A percentile compares a stretch with the other conserved stretches of the same genome.
These are phyloP conservation scores for Galium porrigens DNA, from an alignment of 305 asterid species.

Conservation along the genomic window DNA sequence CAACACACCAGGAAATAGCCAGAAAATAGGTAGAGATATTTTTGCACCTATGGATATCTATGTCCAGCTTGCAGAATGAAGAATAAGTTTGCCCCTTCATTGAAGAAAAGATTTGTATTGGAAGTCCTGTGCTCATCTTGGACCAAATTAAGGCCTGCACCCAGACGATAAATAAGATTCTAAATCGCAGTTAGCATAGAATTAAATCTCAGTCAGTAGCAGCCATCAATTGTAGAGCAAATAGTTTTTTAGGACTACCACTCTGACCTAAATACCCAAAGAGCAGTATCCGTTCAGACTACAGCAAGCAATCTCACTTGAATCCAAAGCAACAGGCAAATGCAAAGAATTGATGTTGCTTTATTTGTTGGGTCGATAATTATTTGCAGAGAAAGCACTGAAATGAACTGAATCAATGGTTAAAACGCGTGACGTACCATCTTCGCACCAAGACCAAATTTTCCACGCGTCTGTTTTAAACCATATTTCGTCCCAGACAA, in stretches of 20 bases:
- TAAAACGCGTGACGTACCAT: conserved; percentile 41
- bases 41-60: conserved; percentile 53
- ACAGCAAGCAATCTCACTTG: background rate
- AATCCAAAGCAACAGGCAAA: background rate
- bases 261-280: background rate
- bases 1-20: background rate
- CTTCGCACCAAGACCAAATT: conserved; percentile 89
- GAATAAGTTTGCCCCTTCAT: conserved; percentile 59
- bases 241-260: background rate
- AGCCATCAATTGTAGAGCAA: background rate
- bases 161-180: conserved; percentile 7
- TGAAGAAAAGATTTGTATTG: conserved; percentile 73
- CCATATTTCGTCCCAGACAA: conserved; percentile 87
- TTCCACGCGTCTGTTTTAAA: conserved; percentile 85
- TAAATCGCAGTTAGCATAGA: background rate
- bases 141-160: conserved; percentile 90
- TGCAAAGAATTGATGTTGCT: background rate
- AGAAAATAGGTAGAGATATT: conserved; percentile 5
- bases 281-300: background rate
- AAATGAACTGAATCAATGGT: background rate
- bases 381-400: background rate
- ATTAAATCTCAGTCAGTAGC: background rate
- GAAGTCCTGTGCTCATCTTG: conserved; percentile 92
- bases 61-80: conserved; percentile 75
- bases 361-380: background rate